A percentile compares a stretch with the other conserved stretches of the same genome.
These are phyloP conservation scores for Solanum hybrid DNA, from an alignment of 305 asterid genomes.

Conservation along the genomic window DNA sequence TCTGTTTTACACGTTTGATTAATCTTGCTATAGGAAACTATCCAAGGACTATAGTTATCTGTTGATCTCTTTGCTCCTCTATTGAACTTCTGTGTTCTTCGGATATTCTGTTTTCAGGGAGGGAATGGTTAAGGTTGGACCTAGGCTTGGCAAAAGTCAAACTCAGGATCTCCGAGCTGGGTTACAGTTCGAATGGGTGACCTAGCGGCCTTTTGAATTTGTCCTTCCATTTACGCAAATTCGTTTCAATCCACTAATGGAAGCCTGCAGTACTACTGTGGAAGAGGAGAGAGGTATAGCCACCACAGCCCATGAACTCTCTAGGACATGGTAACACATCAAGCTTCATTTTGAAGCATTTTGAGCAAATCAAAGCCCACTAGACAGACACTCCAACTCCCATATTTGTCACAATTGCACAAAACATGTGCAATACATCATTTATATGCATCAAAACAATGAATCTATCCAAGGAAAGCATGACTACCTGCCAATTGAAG, in stretches of 20 bases:
- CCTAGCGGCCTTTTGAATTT: not conserved
- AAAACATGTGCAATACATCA: not conserved
- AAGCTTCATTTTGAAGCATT: not conserved
- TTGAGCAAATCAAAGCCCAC: not conserved
- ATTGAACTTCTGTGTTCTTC: not conserved
- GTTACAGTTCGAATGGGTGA: not conserved
- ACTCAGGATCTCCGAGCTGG: not conserved
- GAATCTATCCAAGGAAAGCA: not conserved
- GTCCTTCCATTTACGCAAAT: not conserved
- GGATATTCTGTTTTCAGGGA: not conserved
- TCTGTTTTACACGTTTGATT: not conserved
- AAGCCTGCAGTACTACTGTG: not conserved
- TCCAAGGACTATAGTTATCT: not conserved
- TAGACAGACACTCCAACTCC: not conserved
- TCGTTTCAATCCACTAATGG: not conserved
- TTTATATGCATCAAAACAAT: not conserved
- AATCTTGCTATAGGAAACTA: not conserved
- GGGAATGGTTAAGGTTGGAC: not conserved
- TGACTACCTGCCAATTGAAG: slow-evolving; percentile 55
- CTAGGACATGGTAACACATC: not conserved
- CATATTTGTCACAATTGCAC: not conserved
- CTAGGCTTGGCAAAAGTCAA: not conserved
- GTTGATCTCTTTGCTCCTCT: not conserved
- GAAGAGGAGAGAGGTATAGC: not conserved
- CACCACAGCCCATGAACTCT: not conserved